phyloP scores from a whole-genome alignment of 2,329 filamentous ascomycete species.

The Alternaria brassicicola region DNA sequence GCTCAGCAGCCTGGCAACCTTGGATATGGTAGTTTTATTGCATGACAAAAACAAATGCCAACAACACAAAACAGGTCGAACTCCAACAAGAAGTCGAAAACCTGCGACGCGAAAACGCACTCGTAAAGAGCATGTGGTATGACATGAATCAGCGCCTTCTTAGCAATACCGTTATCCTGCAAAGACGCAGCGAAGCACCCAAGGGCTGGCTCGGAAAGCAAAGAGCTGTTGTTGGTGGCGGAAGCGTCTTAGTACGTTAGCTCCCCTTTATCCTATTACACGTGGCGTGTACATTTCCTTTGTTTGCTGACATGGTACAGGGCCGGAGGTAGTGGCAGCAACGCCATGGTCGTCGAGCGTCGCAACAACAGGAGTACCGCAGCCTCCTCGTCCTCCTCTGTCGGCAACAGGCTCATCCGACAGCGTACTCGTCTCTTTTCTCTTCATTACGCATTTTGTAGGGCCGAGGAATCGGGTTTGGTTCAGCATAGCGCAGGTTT shows the following conservation, averaged over 20 bases:
- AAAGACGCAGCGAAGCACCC: slow-evolving; percentile 74
- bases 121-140: slow-evolving; percentile 87
- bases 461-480: slow-evolving; percentile 12
- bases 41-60: background rate
- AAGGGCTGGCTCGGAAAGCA: slow-evolving; percentile 87
- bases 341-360: background rate
- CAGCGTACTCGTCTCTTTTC: slow-evolving; percentile 12
- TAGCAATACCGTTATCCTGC: slow-evolving; percentile 80
- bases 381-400: background rate
- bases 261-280: slow-evolving; percentile 2
- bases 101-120: slow-evolving; percentile 75
- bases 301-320: slow-evolving; percentile 3
- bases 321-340: slow-evolving; percentile 7
- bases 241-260: slow-evolving; percentile 28
- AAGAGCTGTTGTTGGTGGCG: slow-evolving; percentile 57
- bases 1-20: background rate
- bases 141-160: slow-evolving; percentile 79
- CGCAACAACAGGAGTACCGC: background rate
- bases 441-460: slow-evolving; percentile 13
- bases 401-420: background rate
- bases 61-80: slow-evolving; percentile 30
- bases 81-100: slow-evolving; percentile 63
- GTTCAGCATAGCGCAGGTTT: slow-evolving; percentile 18
- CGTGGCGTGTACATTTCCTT: background rate
- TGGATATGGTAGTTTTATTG: background rate